A percentile compares a stretch with the other conserved stretches of the same genome.
Evolutionary conservation across 768 basidiomycete genomes (phyloP).

Genomic region (Agaricus subrufescens): DNA sequence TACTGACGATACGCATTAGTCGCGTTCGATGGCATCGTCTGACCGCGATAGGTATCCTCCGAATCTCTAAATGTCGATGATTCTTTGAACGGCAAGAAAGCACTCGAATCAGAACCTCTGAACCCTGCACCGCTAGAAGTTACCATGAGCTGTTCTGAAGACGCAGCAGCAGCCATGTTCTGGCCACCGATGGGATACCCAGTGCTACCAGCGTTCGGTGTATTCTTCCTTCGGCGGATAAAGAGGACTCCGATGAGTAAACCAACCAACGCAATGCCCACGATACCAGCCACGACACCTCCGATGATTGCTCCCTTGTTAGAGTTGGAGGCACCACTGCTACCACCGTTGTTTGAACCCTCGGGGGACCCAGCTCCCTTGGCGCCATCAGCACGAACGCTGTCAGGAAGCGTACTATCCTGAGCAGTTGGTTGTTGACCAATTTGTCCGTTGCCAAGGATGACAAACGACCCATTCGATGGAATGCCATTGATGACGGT

Average conservation of each 20-base stretch:
- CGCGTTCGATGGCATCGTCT: not conserved
- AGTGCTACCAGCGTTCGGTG: not conserved
- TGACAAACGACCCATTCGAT: conserved; percentile 71
- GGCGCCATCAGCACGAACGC: conserved; percentile 37
- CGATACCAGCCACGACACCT: conserved; percentile 12
- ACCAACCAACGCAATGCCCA: conserved; percentile 10
- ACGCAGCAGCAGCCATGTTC: conserved; percentile 20
- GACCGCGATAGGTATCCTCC: conserved; percentile 6
- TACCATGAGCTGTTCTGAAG: conserved; percentile 19
- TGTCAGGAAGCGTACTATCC: conserved; percentile 46
- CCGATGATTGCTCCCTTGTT: conserved; percentile 7
- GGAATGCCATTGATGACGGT: conserved; percentile 84
- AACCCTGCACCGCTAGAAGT: not conserved
- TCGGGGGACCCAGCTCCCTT: conserved; percentile 22
- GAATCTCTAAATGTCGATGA: conserved; percentile 7
- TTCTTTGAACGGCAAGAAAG: conserved; percentile 67
- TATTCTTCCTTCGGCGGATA: conserved; percentile 9
- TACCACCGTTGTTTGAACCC: not conserved
- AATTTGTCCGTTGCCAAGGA: conserved; percentile 73
- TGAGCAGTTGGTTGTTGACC: conserved; percentile 56
- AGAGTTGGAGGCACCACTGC: not conserved
- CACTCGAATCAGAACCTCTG: conserved; percentile 58
- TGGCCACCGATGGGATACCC: conserved; percentile 17
- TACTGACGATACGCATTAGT: not conserved
- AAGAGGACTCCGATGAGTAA: conserved; percentile 11